Evolutionary conservation across 2,329 filamentous ascomycete species (phyloP).

Genomic region (Aspergillus sp.): DNA sequence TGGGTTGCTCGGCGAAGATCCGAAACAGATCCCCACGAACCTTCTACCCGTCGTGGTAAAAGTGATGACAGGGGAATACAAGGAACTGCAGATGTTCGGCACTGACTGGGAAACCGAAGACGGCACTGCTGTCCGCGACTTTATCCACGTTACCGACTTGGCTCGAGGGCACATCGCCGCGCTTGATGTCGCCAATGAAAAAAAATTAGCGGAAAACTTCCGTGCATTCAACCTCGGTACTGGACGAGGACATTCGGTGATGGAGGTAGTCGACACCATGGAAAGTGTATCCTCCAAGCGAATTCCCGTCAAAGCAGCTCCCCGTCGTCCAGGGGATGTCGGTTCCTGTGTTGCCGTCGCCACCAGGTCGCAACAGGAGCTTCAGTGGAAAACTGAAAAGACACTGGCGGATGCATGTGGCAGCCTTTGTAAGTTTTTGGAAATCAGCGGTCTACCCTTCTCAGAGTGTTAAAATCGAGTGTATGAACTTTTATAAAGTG

Average conservation of each 20-base stretch:
- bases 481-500: background rate
- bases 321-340: conserved; percentile 39
- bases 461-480: conserved; percentile 7
- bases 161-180: conserved; percentile 64
- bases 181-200: conserved; percentile 40
- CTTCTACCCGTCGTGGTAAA: conserved; percentile 64
- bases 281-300: conserved; percentile 35
- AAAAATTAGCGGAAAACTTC: conserved; percentile 40
- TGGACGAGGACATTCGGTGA: conserved; percentile 38
- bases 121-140: conserved; percentile 66
- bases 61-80: conserved; percentile 57
- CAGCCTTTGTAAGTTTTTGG: conserved; percentile 39
- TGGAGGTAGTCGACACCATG: conserved; percentile 41
- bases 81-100: conserved; percentile 61
- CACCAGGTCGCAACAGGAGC: conserved; percentile 52
- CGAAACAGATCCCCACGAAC: conserved; percentile 61
- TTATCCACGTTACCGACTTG: conserved; percentile 67
- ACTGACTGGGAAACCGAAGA: conserved; percentile 65
- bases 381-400: conserved; percentile 46
- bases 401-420: conserved; percentile 38
- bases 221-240: conserved; percentile 44
- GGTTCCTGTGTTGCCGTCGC: conserved; percentile 41
- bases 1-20: conserved; percentile 64
- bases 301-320: conserved; percentile 34
- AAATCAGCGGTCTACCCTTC: conserved; percentile 31